A percentile compares a stretch with the other conserved stretches of the same genome.
Conservation (phyloP, 371 early-diverging fungal genomes). For the Cokeromyces recurvatus region DNA sequence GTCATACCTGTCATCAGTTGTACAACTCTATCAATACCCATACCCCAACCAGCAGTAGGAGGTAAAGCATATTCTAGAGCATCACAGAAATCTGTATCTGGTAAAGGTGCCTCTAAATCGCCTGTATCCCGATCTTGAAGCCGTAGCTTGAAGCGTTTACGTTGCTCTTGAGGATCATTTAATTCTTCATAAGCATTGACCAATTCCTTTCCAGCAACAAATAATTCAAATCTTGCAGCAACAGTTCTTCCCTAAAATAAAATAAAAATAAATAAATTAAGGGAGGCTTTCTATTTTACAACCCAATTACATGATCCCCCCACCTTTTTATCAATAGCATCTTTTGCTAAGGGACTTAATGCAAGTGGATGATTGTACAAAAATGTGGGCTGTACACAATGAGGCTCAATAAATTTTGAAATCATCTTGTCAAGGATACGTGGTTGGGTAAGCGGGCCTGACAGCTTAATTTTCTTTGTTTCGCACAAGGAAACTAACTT, state of each 20-base stretch:
- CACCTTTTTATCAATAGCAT: conserved; percentile 32
- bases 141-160: conserved; percentile 76
- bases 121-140: conserved; percentile 64
- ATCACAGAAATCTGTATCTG: conserved; percentile 84
- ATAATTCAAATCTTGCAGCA: conserved; percentile 91
- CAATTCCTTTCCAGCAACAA: conserved; percentile 88
- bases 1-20: conserved; percentile 83
- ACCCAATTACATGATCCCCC: too few species aligned
- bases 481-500: too few species aligned
- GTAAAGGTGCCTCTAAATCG: conserved; percentile 80
- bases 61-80: conserved; percentile 95
- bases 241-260: conserved; percentile 35
- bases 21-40: conserved; percentile 94
- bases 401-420: conserved; percentile 86
- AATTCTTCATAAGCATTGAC: conserved; percentile 99
- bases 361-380: conserved; percentile 86
- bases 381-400: conserved; percentile 93
- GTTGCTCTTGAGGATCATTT: conserved; percentile 97
- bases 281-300: too few species aligned
- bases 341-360: conserved; percentile 95
- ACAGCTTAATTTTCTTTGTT: too few species aligned
- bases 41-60: conserved; percentile 98
- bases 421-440: conserved; percentile 90
- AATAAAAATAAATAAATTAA: conserved; percentile 1
- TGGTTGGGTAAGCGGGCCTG: conserved; percentile 76